Evolutionary conservation across 1,139 yeast species (phyloP), one percentile per base, ranked within the genome.

Genomic region (Yamadazyma diddensiae): DNA sequence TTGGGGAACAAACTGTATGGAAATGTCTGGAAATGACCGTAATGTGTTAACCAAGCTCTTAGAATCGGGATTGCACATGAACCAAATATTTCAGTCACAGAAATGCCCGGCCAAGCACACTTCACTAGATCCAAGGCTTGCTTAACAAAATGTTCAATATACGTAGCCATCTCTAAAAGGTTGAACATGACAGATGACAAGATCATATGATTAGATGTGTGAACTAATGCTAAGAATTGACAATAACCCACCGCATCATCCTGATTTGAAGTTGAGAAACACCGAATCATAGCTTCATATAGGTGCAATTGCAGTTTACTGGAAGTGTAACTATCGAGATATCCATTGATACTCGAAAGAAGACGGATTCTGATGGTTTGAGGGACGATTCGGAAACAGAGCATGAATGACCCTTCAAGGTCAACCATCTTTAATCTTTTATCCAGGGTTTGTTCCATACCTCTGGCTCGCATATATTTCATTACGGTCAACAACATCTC

Each of bases 1-100:
- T 73, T 60, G 0, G 55, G 69, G 41, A 74, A 62, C 2, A 69
- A 36, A 1, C 39, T 38, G 37, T 32, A 62, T 0, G 80, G 81
- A 40, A 74, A 73, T 1, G 47, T 41, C 0, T 41, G 36, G 11
- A 72, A 42, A 2, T 50, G 43, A 13, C 48, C 39, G 10, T 57
- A 57, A 35, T 52, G 58, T n/a, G 50, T 47, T 50, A 58, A 54
- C 79, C 79, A 70, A 30, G 59, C 55, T 41, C 64, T 57, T 26
- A 70, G 50, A 3, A 70, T 36, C 20, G 69, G 66, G 13, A 60
- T 37, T 26, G 49, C 50, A 15, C 58, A 46, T 8, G 45, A 29
- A 28, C 47, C 46, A 37, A 70, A 70, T 4, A 73, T 38, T 1
- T 37, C 5, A 15, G 9, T 6, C 5, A 24, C 5, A 5, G 27